These are phyloP conservation scores for Geranomyces variabilis DNA, from an alignment of 192 early-diverging fungal species.

Conservation along the genomic window DNA sequence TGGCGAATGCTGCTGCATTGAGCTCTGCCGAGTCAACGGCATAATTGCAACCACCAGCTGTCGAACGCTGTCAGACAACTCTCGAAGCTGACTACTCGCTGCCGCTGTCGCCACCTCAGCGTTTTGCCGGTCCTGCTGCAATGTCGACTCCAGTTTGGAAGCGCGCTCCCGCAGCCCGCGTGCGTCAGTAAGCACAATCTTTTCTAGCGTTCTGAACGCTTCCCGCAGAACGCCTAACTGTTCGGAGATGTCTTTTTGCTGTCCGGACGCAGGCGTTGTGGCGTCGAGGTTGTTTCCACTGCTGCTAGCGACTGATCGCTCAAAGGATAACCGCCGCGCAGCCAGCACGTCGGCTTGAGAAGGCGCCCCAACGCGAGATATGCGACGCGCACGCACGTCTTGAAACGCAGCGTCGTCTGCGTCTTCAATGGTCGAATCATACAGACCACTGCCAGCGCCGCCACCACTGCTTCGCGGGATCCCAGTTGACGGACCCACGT, in stretches of 20 bases:
- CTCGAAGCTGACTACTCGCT: too few relatives aligned
- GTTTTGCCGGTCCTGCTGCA: constrained; percentile 13
- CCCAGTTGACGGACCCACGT: too few relatives aligned
- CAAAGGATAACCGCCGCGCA: neutral
- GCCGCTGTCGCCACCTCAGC: constrained; percentile 1
- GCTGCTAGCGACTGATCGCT: neutral
- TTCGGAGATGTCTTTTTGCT: constrained; percentile 16
- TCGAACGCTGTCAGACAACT: too few relatives aligned
- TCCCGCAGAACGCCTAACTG: constrained; percentile 12
- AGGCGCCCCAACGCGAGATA: neutral
- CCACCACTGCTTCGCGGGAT: neutral
- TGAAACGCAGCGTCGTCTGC: neutral
- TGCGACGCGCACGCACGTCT: constrained; percentile 11
- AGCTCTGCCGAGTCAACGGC: too few relatives aligned
- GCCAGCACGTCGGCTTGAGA: neutral
- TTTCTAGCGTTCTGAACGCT: neutral
- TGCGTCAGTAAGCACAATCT: constrained; percentile 9
- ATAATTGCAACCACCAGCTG: too few relatives aligned
- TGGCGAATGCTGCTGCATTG: too few relatives aligned
- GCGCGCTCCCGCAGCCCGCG: constrained; percentile 13
- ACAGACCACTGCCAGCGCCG: neutral
- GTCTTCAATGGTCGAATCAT: neutral
- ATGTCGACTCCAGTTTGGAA: neutral
- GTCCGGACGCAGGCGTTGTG: neutral
- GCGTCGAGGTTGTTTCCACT: constrained; percentile 1